phyloP scores from a whole-genome alignment of 768 basidiomycete genomes.

The Kwoniella botswanensis region DNA sequence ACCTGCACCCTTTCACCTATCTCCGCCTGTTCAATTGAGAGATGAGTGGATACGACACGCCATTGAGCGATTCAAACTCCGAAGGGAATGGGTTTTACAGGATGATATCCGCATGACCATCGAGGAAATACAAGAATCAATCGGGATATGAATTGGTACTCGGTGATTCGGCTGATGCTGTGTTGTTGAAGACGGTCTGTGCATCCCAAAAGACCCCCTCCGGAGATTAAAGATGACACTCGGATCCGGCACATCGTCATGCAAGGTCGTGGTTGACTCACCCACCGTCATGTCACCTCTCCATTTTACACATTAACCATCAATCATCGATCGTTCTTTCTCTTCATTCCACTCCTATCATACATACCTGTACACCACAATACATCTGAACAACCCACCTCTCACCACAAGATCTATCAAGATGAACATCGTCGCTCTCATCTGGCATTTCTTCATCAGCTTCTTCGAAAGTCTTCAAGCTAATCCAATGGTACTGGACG shows the following conservation, averaged over 20 bases:
- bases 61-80: slow-evolving; percentile 19
- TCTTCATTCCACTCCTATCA: not conserved
- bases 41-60: slow-evolving; percentile 25
- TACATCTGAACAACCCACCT: not conserved
- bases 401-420: not conserved
- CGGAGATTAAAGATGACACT: not conserved
- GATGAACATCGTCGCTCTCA: not conserved
- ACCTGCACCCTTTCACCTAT: slow-evolving; percentile 10
- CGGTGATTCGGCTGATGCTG: slow-evolving; percentile 1
- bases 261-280: not conserved
- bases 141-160: not conserved
- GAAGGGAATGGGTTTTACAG: slow-evolving; percentile 29
- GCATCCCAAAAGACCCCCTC: not conserved
- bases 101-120: slow-evolving; percentile 17
- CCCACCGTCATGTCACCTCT: not conserved
- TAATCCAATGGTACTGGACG: slow-evolving; percentile 13
- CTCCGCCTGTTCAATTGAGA: slow-evolving; percentile 16
- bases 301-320: not conserved
- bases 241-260: not conserved
- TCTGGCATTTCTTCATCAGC: slow-evolving; percentile 1
- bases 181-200: not conserved
- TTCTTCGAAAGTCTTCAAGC: not conserved
- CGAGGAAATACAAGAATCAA: not conserved
- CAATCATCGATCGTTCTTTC: not conserved
- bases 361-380: not conserved